phyloP scores from a whole-genome alignment of 164 flowering plant genomes.

The Paratinospora sagittata region DNA sequence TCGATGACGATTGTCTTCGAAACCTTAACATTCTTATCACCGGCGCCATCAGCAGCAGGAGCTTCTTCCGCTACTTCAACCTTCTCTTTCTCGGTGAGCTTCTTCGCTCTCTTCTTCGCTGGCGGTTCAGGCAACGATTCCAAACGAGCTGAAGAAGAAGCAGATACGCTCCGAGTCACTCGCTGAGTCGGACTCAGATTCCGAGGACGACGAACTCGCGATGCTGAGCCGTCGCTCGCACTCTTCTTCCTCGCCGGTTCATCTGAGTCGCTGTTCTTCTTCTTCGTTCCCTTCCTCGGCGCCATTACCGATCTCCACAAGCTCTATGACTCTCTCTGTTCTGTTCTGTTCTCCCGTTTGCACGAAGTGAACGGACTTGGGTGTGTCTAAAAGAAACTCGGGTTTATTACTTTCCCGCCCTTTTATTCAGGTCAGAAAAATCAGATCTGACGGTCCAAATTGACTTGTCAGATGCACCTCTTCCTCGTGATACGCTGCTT shows the following conservation, averaged over 20 bases:
- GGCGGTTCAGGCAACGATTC: not conserved
- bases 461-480: not conserved
- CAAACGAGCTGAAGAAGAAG: not conserved
- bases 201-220: not conserved
- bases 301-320: not conserved
- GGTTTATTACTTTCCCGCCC: not conserved
- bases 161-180: conserved; percentile 2
- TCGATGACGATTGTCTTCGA: conserved; percentile 8
- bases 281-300: conserved; percentile 7
- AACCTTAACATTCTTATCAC: not conserved
- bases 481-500: too few species aligned
- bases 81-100: not conserved
- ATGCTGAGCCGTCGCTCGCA: too few species aligned
- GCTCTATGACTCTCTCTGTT: not conserved
- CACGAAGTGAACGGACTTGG: not conserved
- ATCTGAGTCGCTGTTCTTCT: not conserved
- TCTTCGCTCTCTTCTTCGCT: conserved; percentile 6
- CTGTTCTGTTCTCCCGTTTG: not conserved
- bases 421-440: not conserved
- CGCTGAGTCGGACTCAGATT: conserved; percentile 1
- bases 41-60: not conserved
- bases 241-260: not conserved
- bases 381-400: not conserved
- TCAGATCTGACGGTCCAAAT: not conserved
- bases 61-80: not conserved